Base-by-base conservation (phyloP, 1,284 basidiomycete genomes). In the Athelia psychrophila region DNA sequence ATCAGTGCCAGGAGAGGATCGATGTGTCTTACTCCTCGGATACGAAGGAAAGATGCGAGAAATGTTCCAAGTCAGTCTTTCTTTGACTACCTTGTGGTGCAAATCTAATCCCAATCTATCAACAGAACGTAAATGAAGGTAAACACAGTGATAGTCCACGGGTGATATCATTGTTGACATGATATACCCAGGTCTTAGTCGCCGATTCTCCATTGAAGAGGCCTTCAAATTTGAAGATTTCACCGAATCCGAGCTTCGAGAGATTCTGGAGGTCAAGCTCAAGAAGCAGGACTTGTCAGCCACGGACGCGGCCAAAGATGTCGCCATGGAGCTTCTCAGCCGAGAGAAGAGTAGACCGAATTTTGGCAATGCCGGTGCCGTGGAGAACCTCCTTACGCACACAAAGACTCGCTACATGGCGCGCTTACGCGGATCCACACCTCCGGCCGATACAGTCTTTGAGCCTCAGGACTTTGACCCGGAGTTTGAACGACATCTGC, bases 151-250 rank as follows among this genome's bases (percentile, higher is more conserved):
- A 5, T 30, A 13, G 13, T 30, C n/a, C 27, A 30, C 27, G 5
- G 27, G 27, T 30, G 13, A 6, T 30, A 30, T 13, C 5, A 30
- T 30, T 13, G 13, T 30, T 30, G 13, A 30, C 27, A n/a, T 33
- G 25, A 12, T 24, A 47, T 30, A 44, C 59, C 80, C 83, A 4
- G 84, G 85, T 5, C 66, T 84, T 3, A 66, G 76, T 18, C 72
- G 83, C 19, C 78, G 84, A 9, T 87, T 87, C 56, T 75, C 76
- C 15, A 80, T 87, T 36, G 85, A 86, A 51, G 72, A 84, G 44
- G 80, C 85, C 0, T 87, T 87, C 68, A 64, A 66, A 15, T 87
- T 88, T 54, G 77, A 83, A 25, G 82, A 87, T 61, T 88, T 83
- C 59, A 74, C 67, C 3, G 75, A 81, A 48, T 53, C 65, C 0